These are phyloP conservation scores for Phyllachora maydis DNA, from an alignment of 2,329 filamentous ascomycete genomes.

Conservation along the genomic window DNA sequence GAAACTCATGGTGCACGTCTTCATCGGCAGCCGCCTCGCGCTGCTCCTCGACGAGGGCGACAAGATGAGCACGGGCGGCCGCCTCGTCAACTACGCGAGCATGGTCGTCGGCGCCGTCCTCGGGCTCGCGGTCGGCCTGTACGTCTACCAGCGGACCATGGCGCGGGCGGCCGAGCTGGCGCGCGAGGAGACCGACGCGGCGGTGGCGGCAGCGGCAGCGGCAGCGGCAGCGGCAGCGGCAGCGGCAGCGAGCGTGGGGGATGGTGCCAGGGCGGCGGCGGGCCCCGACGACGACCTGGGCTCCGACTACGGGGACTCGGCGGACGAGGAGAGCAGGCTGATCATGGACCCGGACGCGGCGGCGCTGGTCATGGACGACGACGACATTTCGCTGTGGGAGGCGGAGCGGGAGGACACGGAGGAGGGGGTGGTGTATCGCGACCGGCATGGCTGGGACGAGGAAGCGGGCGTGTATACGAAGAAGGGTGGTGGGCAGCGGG, in stretches of 20 bases:
- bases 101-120: conserved; percentile 53
- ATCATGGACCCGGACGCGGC: conserved; percentile 17
- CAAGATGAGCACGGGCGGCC: conserved; percentile 61
- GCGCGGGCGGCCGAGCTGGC: conserved; percentile 37
- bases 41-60: conserved; percentile 66
- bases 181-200: conserved; percentile 18
- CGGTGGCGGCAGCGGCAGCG: conserved; percentile 13
- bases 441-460: conserved; percentile 11
- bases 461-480: conserved; percentile 3
- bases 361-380: conserved; percentile 30
- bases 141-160: conserved; percentile 64
- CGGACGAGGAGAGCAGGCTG: conserved; percentile 17
- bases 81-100: conserved; percentile 64
- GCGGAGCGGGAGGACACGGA: too few species aligned
- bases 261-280: conserved; percentile 2
- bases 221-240: too few species aligned
- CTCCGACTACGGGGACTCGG: conserved; percentile 13
- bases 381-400: conserved; percentile 38
- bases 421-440: conserved; percentile 13
- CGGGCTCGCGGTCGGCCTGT: conserved; percentile 56
- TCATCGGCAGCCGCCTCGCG: conserved; percentile 71
- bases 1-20: conserved; percentile 80
- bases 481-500: too few species aligned
- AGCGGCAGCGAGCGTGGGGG: conserved; percentile 1
- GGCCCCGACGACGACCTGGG: conserved; percentile 1